Evolutionary conservation across 805 yeast genomes (phyloP), one percentile per base, ranked within the genome.

Genomic region (Yamadazyma paraphyllophila): DNA sequence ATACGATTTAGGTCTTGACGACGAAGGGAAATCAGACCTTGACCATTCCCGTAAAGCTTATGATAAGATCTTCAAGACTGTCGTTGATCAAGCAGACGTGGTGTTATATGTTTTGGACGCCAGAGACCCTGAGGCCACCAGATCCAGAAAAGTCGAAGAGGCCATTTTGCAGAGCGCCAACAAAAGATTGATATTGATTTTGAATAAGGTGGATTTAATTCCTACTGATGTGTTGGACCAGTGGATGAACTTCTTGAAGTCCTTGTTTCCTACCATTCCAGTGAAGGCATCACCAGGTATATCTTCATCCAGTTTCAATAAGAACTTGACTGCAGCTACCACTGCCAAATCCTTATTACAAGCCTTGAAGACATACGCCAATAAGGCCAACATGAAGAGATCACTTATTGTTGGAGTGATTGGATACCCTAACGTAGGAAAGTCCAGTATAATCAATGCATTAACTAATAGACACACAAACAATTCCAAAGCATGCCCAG

Each of bases 391-490:
- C 61, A 76, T 91, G 58, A 91, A 91, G 62, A 82, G 98, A 63
- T 82, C 96, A 11, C 85, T 91, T 46, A 79, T 88, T 37, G 97
- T 89, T 38, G 98, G 99, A 64, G 96, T 92, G 35, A 87, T 92
- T 54, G 99, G 99, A 13, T 92, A 90, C 69, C 99, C 99, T 41
- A 92, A 92, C 63, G 97, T 92, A 43, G 98, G 98, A 59, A 91
- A 91, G 65, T 90, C 97, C 2, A 88, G 97, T 14, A 85, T 94
- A 47, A 94, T 92, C 61, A 92, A 92, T 66, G 85, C 97, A 2
- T 74, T 92, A 54, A 82, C 89, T 2, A 77, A 88, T 44, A 83
- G 94, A 66, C 95, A 88, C 63, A 30, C 48, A 17, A 83, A 83
- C 48, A 69, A 76, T 45, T 73, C 81, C 36, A 81, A 78, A 56